Evolutionary conservation across 2,329 filamentous ascomycete genomes (phyloP).

Genomic region (Fusarium pseudocircinatum): DNA sequence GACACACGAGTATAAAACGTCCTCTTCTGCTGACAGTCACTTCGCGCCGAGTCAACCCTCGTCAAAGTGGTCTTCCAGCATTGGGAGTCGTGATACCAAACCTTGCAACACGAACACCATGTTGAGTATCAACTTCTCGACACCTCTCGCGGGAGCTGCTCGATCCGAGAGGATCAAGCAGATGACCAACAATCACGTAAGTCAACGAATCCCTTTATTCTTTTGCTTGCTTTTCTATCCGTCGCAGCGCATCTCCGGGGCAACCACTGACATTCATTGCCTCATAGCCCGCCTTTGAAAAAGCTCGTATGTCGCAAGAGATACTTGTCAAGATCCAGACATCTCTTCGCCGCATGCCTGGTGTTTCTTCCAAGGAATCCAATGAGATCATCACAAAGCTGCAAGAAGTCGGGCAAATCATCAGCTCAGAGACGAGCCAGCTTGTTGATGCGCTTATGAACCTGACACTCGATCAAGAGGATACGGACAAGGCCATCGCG

Average conservation of each 20-base stretch:
- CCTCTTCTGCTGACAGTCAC: constrained; percentile 12
- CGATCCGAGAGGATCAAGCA: constrained; percentile 51
- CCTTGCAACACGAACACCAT: constrained; percentile 39
- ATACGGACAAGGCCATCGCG: constrained; percentile 51
- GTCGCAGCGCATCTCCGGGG: not conserved
- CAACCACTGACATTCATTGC: not conserved
- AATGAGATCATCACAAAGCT: constrained; percentile 49
- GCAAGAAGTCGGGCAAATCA: constrained; percentile 50
- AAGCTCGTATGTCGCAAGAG: constrained; percentile 48
- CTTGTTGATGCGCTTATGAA: constrained; percentile 53
- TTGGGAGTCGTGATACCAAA: constrained; percentile 21
- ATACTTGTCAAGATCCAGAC: constrained; percentile 52
- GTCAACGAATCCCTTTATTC: constrained; percentile 16
- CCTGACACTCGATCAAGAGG: constrained; percentile 50
- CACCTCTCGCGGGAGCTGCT: constrained; percentile 50
- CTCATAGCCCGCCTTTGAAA: constrained; percentile 48
- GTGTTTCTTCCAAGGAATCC: constrained; percentile 49
- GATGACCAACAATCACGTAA: constrained; percentile 52
- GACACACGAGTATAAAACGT: constrained; percentile 11
- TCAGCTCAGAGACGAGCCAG: constrained; percentile 52
- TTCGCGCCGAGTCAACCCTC: constrained; percentile 8
- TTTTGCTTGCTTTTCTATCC: not conserved
- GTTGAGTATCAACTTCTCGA: constrained; percentile 53
- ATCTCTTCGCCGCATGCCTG: constrained; percentile 52
- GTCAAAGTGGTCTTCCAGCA: constrained; percentile 35